Conservation (phyloP, 2,329 filamentous ascomycete genomes). For the Catunica adiposa region DNA sequence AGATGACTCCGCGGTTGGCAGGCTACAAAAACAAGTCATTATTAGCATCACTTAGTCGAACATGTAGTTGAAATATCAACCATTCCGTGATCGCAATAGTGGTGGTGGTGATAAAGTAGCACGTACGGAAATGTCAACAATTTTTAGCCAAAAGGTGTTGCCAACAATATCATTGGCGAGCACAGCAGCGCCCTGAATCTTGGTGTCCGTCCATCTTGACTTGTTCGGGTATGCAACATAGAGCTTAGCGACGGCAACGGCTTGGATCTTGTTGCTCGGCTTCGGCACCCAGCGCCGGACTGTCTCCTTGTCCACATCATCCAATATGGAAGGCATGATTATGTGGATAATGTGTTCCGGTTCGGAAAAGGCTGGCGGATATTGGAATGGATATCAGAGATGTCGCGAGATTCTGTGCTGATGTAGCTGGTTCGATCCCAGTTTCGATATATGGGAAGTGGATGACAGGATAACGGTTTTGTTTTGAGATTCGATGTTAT, state of each 20-base stretch:
- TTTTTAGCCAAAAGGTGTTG: conserved; percentile 91
- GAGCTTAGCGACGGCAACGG: conserved; percentile 80
- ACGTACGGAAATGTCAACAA: conserved; percentile 86
- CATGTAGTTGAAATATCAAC: not conserved
- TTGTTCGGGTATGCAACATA: conserved; percentile 83
- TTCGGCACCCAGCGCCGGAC: conserved; percentile 92
- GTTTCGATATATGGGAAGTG: no score
- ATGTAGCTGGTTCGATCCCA: no score
- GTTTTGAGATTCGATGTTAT: no score
- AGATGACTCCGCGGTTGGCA: conserved; percentile 68
- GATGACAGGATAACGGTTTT: no score
- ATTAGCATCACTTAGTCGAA: not conserved
- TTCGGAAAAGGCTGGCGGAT: no score
- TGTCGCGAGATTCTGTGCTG: no score
- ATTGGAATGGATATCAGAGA: no score
- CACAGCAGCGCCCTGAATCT: conserved; percentile 78
- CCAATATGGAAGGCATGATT: conserved; percentile 28
- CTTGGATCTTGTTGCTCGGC: conserved; percentile 90
- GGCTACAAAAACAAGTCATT: conserved; percentile 34
- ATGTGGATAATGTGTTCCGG: no score
- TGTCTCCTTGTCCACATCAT: conserved; percentile 86
- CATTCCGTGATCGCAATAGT: not conserved
- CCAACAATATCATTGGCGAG: conserved; percentile 88
- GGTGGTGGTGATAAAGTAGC: conserved; percentile 16
- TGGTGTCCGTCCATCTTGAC: conserved; percentile 83